Evolutionary conservation across 148 eudicot genomes (phyloP).

Genomic region (Chenopodium quinoa): DNA sequence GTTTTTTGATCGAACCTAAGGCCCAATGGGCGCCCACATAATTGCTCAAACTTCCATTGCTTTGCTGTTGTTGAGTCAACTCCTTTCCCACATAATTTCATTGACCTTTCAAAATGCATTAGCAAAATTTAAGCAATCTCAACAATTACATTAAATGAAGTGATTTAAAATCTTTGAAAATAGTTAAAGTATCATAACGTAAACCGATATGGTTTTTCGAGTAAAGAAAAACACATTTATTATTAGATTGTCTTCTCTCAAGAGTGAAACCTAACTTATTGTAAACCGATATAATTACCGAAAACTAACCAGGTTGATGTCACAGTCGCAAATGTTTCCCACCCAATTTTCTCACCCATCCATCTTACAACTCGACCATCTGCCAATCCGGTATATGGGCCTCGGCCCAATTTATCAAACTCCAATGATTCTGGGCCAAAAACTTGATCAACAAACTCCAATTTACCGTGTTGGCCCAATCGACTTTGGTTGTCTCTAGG

Average conservation of each 20-base stretch:
- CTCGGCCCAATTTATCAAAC: slow-evolving; percentile 63
- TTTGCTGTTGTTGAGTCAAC: slow-evolving; percentile 67
- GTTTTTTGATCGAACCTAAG: slow-evolving; percentile 57
- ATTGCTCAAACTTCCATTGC: slow-evolving; percentile 68
- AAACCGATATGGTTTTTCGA: too few relatives aligned
- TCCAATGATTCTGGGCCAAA: slow-evolving; percentile 90
- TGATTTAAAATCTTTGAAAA: too few relatives aligned
- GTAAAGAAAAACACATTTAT: too few relatives aligned
- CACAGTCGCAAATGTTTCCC: slow-evolving; percentile 85
- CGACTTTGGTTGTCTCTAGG: slow-evolving; percentile 71
- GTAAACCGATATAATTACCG: too few relatives aligned
- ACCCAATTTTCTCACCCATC: slow-evolving; percentile 63
- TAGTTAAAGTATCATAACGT: not conserved
- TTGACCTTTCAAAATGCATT: slow-evolving; percentile 50
- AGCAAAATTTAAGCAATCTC: not conserved
- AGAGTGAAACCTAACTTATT: too few relatives aligned
- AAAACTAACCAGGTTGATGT: slow-evolving; percentile 58
- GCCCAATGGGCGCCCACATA: slow-evolving; percentile 86
- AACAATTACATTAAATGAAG: too few relatives aligned
- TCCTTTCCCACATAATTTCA: slow-evolving; percentile 64
- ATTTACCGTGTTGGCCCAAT: slow-evolving; percentile 46
- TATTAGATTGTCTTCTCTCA: too few relatives aligned
- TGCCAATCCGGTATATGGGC: slow-evolving; percentile 80
- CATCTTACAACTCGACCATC: slow-evolving; percentile 83
- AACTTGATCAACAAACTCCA: slow-evolving; percentile 69